Percentiles rank a stretch among this genome's conserved stretches.
Conservation (phyloP, 257 asterid genomes). For the Ajuga chamaepitys region DNA sequence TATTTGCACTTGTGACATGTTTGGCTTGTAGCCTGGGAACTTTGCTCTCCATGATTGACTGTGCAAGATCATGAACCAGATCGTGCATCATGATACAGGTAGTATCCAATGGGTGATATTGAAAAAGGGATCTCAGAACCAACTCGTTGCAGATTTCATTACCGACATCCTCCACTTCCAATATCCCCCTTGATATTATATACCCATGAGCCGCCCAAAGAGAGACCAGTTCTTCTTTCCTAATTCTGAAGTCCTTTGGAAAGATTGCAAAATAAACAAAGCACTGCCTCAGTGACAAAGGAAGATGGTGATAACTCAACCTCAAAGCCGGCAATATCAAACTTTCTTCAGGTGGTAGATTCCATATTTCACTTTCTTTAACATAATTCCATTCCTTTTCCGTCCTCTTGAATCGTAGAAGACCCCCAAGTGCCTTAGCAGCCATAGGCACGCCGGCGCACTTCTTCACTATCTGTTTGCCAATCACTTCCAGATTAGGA, state of each 20-base stretch:
- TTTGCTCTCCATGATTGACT: slow-evolving; percentile 9
- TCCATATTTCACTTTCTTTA: too few relatives aligned
- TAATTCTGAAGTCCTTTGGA: not conserved
- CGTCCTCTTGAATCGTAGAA: too few relatives aligned
- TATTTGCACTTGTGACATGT: too few relatives aligned
- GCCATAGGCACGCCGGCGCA: too few relatives aligned
- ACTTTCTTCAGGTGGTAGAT: not conserved
- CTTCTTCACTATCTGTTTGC: too few relatives aligned
- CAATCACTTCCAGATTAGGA: too few relatives aligned
- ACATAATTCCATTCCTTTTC: too few relatives aligned
- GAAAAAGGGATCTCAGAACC: too few relatives aligned
- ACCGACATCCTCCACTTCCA: not conserved
- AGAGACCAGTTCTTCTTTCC: not conserved
- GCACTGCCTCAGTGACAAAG: slow-evolving; percentile 17
- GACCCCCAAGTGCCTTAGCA: too few relatives aligned
- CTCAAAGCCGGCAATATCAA: slow-evolving; percentile 17
- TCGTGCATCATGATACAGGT: slow-evolving; percentile 11
- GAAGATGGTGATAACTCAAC: slow-evolving; percentile 30
- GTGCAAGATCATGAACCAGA: slow-evolving; percentile 31
- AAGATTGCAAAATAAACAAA: slow-evolving; percentile 3
- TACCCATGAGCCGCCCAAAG: slow-evolving; percentile 27
- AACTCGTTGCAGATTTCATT: too few relatives aligned
- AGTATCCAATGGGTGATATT: not conserved
- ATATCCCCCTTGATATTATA: slow-evolving; percentile 10
- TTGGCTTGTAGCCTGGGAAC: not conserved